Conservation (phyloP, 2,329 filamentous ascomycete genomes). For the Clathrospora elynae region DNA sequence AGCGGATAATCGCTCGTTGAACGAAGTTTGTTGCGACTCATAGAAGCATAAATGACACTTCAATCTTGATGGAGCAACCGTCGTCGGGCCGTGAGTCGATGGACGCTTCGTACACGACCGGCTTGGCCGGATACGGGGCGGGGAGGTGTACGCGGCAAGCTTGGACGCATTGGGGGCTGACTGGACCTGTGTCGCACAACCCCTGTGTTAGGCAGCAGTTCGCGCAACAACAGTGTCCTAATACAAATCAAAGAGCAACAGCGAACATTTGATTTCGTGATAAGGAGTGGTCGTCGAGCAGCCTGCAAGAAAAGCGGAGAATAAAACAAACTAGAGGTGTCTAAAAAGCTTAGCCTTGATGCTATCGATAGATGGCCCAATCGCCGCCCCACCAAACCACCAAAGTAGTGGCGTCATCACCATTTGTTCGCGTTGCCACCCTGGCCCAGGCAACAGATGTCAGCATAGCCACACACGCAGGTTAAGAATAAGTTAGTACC, state of each 20-base stretch:
- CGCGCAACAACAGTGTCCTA: background rate
- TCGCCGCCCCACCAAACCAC: conserved; percentile 5
- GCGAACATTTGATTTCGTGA: too few species aligned
- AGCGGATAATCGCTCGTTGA: too few species aligned
- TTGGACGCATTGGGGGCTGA: background rate
- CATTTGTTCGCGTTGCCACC: conserved; percentile 6
- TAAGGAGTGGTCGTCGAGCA: background rate
- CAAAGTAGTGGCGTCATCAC: conserved; percentile 6
- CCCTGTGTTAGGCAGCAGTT: background rate
- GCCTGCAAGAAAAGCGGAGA: conserved; percentile 1
- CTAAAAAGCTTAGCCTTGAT: conserved; percentile 2
- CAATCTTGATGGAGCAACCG: too few species aligned
- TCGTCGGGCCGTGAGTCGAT: too few species aligned
- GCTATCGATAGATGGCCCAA: conserved; percentile 5
- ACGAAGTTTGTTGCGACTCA: too few species aligned
- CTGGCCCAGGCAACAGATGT: conserved; percentile 2
- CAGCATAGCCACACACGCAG: conserved; percentile 1
- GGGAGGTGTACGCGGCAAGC: background rate
- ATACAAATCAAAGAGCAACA: conserved; percentile 3
- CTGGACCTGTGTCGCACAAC: conserved; percentile 2
- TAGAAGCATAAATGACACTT: too few species aligned
- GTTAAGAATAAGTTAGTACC: background rate
- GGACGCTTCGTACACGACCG: too few species aligned
- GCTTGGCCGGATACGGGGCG: conserved; percentile 4
- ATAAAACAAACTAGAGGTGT: background rate